Evolutionary conservation across 2,329 filamentous ascomycete species (phyloP), one percentile per base, ranked within the genome.

Genomic region (Verticillium zaregamsianum): DNA sequence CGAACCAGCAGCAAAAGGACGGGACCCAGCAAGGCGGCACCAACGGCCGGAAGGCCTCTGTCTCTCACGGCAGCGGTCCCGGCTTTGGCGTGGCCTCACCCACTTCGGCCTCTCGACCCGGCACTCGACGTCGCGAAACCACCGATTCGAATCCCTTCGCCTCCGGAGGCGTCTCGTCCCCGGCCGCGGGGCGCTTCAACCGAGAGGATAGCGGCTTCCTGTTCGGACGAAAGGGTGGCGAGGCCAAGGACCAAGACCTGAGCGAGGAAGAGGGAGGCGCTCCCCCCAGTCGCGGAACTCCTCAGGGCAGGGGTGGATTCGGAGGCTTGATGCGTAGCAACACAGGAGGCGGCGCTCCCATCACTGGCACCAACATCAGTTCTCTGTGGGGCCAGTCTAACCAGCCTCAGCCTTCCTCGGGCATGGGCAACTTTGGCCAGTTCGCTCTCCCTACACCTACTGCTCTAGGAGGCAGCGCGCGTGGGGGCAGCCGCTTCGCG

Each of bases 391-490:
- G 77, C 31, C 58, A 59, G 67, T 31, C 52, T 7, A 37, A 58
- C n/a, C 58, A 59, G 12, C 25, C 55, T 15, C 64, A 55, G n/a
- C n/a, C 58, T 1, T 54, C 74, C 20, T 67, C 75, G 8, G 69
- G 82, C 25, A 90, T 93, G 81, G 93, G 94, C 37, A 89, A 89
- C 25, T 99, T 99, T 76, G 94, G 94, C 12, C 95, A 88, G 69
- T 98, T 98, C 74, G 89, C 90, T n/a, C 75, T 96, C 59, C 75
- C 85, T 3, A 77, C 80, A 33, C 81, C 83, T 37, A 80, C 84
- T 20, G 76, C 83, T 7, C 80, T 86, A 33, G 79, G 82, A 4
- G 89, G 87, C 32, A 88, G 85, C 70, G 76, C 85, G 32, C 83
- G 90, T 62, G 87, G 90, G 3, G 91, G 92, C 71, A 97, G 93